phyloP scores from a whole-genome alignment of 176 grass and related monocot genomes.

The Areca catechu region DNA sequence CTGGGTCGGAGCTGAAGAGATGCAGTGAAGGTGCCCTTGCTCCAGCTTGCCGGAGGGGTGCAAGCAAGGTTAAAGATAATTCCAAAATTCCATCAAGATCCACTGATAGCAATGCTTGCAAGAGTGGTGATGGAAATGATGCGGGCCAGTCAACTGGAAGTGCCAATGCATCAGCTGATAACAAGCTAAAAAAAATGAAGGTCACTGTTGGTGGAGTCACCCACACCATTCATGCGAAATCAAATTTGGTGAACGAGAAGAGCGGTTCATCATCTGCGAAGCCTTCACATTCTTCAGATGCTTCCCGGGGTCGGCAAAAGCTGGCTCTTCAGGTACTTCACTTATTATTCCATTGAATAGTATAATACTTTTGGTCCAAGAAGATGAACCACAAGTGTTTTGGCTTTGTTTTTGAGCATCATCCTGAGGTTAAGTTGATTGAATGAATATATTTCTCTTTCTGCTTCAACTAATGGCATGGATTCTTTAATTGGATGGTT shows the following conservation, averaged over 20 bases:
- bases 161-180: constrained; percentile 13
- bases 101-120: constrained; percentile 6
- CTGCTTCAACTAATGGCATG: too few relatives aligned
- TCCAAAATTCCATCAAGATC: constrained; percentile 20
- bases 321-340: constrained; percentile 21
- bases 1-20: constrained; percentile 13
- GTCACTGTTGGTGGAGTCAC: constrained; percentile 55
- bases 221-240: constrained; percentile 22
- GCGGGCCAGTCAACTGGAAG: background rate
- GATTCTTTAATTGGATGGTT: too few relatives aligned
- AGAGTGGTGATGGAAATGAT: constrained; percentile 8
- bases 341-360: too few relatives aligned
- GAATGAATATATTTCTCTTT: too few relatives aligned
- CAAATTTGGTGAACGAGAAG: constrained; percentile 14
- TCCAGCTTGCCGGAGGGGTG: constrained; percentile 14
- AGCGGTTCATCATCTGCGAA: constrained; percentile 25
- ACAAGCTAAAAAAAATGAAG: constrained; percentile 51
- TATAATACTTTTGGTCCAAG: too few relatives aligned
- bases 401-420: too few relatives aligned
- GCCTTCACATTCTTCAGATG: constrained; percentile 24
- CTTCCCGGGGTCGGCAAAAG: constrained; percentile 24
- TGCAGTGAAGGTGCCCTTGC: constrained; percentile 24
- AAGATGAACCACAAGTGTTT: too few relatives aligned
- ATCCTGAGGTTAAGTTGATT: too few relatives aligned
- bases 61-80: constrained; percentile 27